Evolutionary conservation across 2,329 filamentous ascomycete genomes (phyloP).

Genomic region (Chrysosporium queenslandicum): DNA sequence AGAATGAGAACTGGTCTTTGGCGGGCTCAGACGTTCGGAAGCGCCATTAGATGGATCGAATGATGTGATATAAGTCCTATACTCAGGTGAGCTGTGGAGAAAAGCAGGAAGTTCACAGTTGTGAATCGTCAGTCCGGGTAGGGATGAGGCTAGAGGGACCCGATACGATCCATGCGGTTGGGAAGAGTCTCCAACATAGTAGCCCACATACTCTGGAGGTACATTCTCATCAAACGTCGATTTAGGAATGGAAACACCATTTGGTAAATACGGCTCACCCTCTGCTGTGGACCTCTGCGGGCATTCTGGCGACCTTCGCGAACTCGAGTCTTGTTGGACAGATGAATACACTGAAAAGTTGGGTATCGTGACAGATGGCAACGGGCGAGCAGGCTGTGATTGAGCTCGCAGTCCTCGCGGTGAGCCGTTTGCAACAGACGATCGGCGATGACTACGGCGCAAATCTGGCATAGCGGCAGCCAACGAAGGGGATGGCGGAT

Average conservation of each 20-base stretch:
- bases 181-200: conserved; percentile 38
- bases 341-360: conserved; percentile 28
- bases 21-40: conserved; percentile 18
- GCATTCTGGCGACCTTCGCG: conserved; percentile 27
- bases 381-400: conserved; percentile 41
- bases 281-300: conserved; percentile 27
- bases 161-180: conserved; percentile 36
- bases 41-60: conserved; percentile 18
- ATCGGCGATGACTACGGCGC: conserved; percentile 37
- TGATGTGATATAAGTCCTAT: conserved; percentile 22
- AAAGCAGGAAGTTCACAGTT: conserved; percentile 29
- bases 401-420: conserved; percentile 38
- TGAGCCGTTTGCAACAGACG: conserved; percentile 36
- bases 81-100: conserved; percentile 28
- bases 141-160: conserved; percentile 30
- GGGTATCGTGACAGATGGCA: conserved; percentile 28
- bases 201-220: conserved; percentile 37
- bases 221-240: conserved; percentile 29
- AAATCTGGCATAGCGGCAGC: conserved; percentile 33
- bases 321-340: conserved; percentile 24
- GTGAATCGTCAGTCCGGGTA: conserved; percentile 31
- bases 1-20: conserved; percentile 4
- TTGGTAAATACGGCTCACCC: conserved; percentile 26
- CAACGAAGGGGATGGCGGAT: conserved; percentile 39
- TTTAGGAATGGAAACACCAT: conserved; percentile 27